These are phyloP conservation scores for Musa schizocarpa DNA, from an alignment of 176 grass and related monocot genomes.

Conservation along the genomic window DNA sequence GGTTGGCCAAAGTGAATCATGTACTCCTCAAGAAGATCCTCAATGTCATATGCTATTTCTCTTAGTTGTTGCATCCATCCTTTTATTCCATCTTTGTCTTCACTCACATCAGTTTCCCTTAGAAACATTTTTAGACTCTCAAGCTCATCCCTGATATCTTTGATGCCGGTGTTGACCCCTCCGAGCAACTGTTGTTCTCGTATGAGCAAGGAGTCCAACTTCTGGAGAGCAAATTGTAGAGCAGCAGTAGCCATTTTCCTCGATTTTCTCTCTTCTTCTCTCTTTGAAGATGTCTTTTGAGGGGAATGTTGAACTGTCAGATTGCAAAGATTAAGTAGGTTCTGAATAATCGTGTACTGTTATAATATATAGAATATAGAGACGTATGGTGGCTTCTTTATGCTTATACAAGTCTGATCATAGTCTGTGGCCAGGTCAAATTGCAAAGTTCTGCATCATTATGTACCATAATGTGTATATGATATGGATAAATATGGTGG, in stretches of 20 bases:
- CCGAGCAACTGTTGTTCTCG: slow-evolving; percentile 9
- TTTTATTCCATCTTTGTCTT: background rate
- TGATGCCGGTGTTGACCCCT: slow-evolving; percentile 11
- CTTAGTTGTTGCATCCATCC: slow-evolving; percentile 23
- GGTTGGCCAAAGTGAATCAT: slow-evolving; percentile 6
- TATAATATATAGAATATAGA: too few relatives aligned
- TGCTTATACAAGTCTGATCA: too few relatives aligned
- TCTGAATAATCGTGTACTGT: too few relatives aligned
- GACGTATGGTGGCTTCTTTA: too few relatives aligned
- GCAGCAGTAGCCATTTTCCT: background rate
- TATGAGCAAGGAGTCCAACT: slow-evolving; percentile 10
- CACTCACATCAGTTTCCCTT: background rate
- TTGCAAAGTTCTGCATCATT: too few relatives aligned
- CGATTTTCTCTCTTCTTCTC: background rate
- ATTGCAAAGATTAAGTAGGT: too few relatives aligned
- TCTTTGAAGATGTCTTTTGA: background rate
- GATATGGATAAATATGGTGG: background rate
- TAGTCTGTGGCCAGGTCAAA: too few relatives aligned
- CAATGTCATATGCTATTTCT: slow-evolving; percentile 28
- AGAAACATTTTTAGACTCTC: slow-evolving; percentile 1
- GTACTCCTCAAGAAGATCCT: slow-evolving; percentile 31
- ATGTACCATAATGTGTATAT: too few relatives aligned
- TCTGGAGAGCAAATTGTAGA: slow-evolving; percentile 21
- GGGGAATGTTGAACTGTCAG: background rate
- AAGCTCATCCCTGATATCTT: slow-evolving; percentile 9